Evolutionary conservation across 352 stramenopile genomes (phyloP).

Genomic region (Halophytophthora polymorphica): DNA sequence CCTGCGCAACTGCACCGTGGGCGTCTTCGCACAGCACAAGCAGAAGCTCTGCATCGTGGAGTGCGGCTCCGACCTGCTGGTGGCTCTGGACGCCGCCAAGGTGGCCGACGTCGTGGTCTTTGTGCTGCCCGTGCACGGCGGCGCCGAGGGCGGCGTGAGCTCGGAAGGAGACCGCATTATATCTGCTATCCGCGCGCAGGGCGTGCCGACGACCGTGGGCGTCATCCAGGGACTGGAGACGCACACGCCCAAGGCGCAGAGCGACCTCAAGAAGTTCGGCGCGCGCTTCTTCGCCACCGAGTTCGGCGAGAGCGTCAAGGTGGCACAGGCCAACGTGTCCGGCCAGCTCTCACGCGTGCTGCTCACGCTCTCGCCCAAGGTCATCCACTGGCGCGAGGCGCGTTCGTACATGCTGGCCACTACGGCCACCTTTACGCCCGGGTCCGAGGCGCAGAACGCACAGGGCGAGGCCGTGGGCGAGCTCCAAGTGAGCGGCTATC

Average conservation of each 20-base stretch:
- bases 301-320: constrained; percentile 84
- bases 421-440: constrained; percentile 55
- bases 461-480: constrained; percentile 48
- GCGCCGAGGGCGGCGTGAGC: constrained; percentile 86
- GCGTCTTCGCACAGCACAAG: constrained; percentile 81
- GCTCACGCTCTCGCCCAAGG: constrained; percentile 74
- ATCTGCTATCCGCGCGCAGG: constrained; percentile 91
- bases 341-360: constrained; percentile 79
- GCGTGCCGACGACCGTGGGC: constrained; percentile 85
- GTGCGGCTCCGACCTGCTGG: constrained; percentile 79
- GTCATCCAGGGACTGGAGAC: constrained; percentile 83
- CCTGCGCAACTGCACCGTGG: constrained; percentile 64
- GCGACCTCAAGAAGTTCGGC: constrained; percentile 81
- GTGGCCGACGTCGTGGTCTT: constrained; percentile 84
- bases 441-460: constrained; percentile 34
- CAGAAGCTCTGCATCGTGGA: constrained; percentile 86
- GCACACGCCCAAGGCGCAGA: constrained; percentile 63
- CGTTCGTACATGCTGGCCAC: constrained; percentile 87
- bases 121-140: constrained; percentile 69
- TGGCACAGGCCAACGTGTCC: constrained; percentile 73
- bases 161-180: constrained; percentile 86
- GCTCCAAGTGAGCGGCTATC: constrained; percentile 92
- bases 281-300: constrained; percentile 89
- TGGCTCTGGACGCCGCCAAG: constrained; percentile 82
- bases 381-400: constrained; percentile 87